Conservation (phyloP, 2,329 filamentous ascomycete species). For the Chrysoporthe deuterocubensis region DNA sequence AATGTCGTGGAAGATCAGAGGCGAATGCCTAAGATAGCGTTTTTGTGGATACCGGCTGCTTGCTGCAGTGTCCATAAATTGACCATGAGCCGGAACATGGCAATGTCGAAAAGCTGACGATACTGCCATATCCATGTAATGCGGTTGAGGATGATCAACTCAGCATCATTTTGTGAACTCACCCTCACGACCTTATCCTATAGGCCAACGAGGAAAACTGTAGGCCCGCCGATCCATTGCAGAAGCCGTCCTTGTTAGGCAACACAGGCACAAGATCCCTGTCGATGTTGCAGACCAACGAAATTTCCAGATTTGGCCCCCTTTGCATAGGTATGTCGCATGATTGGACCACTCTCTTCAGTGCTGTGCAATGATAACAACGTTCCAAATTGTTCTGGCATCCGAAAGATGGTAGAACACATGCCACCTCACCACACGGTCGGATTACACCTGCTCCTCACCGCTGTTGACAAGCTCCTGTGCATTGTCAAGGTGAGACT, state of each 20-base stretch:
- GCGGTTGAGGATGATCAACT: background rate
- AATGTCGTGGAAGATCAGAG: constrained; percentile 12
- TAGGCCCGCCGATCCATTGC: background rate
- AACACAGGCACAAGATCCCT: background rate
- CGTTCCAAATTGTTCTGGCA: background rate
- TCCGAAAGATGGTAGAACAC: constrained; percentile 6
- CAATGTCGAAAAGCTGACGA: background rate
- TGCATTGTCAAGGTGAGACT: constrained; percentile 16
- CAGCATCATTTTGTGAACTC: background rate
- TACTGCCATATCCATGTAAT: background rate
- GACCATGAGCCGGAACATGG: background rate
- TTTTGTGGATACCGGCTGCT: background rate
- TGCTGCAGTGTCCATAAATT: background rate
- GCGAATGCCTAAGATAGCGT: constrained; percentile 5
- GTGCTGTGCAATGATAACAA: background rate
- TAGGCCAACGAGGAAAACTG: background rate
- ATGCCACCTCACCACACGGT: constrained; percentile 1
- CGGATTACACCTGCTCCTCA: constrained; percentile 25
- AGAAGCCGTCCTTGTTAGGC: background rate
- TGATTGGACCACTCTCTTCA: background rate
- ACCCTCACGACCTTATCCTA: no score
- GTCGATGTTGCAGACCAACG: background rate
- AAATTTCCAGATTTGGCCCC: background rate
- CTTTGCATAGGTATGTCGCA: background rate
- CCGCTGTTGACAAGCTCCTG: constrained; percentile 30